A percentile compares a stretch with the other conserved stretches of the same genome.
Evolutionary conservation across 805 yeast genomes (phyloP).

Genomic region (Metschnikowia amazonensis): DNA sequence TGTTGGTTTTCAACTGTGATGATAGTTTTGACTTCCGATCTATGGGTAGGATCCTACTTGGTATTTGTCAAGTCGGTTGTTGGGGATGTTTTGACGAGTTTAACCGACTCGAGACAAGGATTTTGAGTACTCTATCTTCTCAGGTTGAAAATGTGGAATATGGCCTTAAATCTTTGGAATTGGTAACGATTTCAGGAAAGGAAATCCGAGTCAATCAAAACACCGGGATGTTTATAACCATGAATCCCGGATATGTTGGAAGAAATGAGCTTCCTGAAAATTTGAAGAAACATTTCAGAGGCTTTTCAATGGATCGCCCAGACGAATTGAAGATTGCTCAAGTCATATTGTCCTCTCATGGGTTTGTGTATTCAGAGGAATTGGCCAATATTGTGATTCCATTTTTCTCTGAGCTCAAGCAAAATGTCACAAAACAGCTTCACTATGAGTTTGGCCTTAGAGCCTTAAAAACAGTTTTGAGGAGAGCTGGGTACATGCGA

Average conservation of each 20-base stretch:
- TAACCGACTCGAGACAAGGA: slow-evolving; percentile 67
- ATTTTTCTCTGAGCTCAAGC: slow-evolving; percentile 48
- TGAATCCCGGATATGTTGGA: slow-evolving; percentile 88
- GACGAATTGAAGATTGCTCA: slow-evolving; percentile 67
- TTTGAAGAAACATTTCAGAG: slow-evolving; percentile 70
- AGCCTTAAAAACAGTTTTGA: slow-evolving; percentile 65
- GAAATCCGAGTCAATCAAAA: slow-evolving; percentile 37
- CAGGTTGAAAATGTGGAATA: slow-evolving; percentile 69
- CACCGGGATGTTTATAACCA: slow-evolving; percentile 79
- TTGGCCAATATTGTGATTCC: slow-evolving; percentile 51
- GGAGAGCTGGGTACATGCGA: slow-evolving; percentile 50
- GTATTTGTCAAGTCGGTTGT: slow-evolving; percentile 77
- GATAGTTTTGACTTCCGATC: slow-evolving; percentile 80
- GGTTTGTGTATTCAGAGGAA: slow-evolving; percentile 48
- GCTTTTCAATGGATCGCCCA: slow-evolving; percentile 69
- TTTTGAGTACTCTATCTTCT: slow-evolving; percentile 80
- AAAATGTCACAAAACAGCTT: slow-evolving; percentile 44
- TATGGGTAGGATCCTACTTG: slow-evolving; percentile 71
- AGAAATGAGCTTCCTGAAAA: slow-evolving; percentile 83
- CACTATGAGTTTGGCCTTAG: slow-evolving; percentile 93
- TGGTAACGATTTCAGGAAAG: slow-evolving; percentile 42
- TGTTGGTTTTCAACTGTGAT: slow-evolving; percentile 86
- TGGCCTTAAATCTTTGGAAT: slow-evolving; percentile 36
- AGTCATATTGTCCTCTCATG: slow-evolving; percentile 68
- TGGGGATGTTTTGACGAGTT: slow-evolving; percentile 98